Base-by-base conservation (phyloP, 2,329 filamentous ascomycete species). In the Scedosporium dehoogii region DNA sequence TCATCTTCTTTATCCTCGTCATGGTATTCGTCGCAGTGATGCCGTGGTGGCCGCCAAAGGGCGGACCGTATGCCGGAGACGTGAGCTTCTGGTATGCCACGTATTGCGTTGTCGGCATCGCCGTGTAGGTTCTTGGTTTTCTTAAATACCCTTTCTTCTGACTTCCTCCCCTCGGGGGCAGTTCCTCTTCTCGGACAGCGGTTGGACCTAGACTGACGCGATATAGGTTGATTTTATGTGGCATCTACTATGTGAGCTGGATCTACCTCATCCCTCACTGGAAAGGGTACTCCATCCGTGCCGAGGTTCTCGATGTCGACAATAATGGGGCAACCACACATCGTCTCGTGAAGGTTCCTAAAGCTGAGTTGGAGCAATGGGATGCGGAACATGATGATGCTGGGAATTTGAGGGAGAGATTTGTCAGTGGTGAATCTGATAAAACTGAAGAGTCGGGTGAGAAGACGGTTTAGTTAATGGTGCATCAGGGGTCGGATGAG, bases 51-150 rank as follows among this genome's bases (percentile, higher is more conserved):
- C 88, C 87, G 1, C 88, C 88, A 0, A 75, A 77, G 0, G 79
- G 76, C 0, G 87, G 87, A 0, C 75, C 75, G 0, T 79, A 81
- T 41, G 83, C 81, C 0, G 87, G 86, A 0, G 83, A 87, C 62
- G 87, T 90, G 1, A 87, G 82, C 61, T 91, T 91, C 72, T 91
- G 85, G 83, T 91, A 90, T 66, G 87, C 79, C 1, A 90, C 86
- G 0, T 90, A 90, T 67, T 80, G 82, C 21, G 81, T 85, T 0
- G 81, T 84, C 0, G 86, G 87, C 0, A 79, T 90, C 63, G 85
- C 71, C 23, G 80, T 89, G 82, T 86, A 75, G 77, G 83, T 81
- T 4, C 12, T 4, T 23, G 12, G 16, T 10, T 16, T 23, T 51
- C 4, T 60, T 51, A 18, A 27, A 27, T 6, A 38, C 23, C 4